Evolutionary conservation across 306 rosid species (phyloP).

Genomic region (Pyrus betulifolia): DNA sequence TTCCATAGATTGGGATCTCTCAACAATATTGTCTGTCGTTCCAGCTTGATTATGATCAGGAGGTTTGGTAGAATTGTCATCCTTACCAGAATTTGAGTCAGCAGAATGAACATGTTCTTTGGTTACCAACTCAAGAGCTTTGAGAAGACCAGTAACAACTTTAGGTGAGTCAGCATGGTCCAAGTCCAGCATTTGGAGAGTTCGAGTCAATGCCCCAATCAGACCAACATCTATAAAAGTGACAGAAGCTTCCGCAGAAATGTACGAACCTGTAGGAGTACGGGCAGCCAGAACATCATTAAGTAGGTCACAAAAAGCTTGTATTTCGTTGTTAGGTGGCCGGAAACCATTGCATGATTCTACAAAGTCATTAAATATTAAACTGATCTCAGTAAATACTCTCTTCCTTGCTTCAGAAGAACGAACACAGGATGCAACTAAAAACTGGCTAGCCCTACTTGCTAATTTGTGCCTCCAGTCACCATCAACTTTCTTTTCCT

Average conservation of each 20-base stretch:
- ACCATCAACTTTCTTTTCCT: constrained; percentile 80
- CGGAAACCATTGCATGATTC: constrained; percentile 52
- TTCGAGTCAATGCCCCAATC: constrained; percentile 55
- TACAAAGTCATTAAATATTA: constrained; percentile 57
- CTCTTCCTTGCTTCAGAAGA: constrained; percentile 91
- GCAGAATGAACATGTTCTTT: constrained; percentile 74
- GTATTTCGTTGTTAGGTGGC: constrained; percentile 63
- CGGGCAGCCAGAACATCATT: constrained; percentile 88
- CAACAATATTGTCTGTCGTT: constrained; percentile 40
- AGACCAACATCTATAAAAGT: constrained; percentile 87
- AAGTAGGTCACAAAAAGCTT: constrained; percentile 72
- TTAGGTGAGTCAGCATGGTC: constrained; percentile 88
- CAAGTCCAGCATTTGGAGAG: constrained; percentile 77
- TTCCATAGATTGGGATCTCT: constrained; percentile 56
- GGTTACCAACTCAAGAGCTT: constrained; percentile 87
- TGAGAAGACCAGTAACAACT: constrained; percentile 74
- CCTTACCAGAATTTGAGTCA: constrained; percentile 60
- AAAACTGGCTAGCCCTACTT: constrained; percentile 76
- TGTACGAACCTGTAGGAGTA: constrained; percentile 77
- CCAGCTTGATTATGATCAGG: constrained; percentile 52
- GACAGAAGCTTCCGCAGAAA: constrained; percentile 76
- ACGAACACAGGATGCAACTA: constrained; percentile 92
- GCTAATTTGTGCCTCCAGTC: constrained; percentile 98
- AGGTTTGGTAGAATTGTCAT: constrained; percentile 51
- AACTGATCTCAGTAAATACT: constrained; percentile 67